phyloP scores from a whole-genome alignment of 305 asterid species.

The Lippia alba region DNA sequence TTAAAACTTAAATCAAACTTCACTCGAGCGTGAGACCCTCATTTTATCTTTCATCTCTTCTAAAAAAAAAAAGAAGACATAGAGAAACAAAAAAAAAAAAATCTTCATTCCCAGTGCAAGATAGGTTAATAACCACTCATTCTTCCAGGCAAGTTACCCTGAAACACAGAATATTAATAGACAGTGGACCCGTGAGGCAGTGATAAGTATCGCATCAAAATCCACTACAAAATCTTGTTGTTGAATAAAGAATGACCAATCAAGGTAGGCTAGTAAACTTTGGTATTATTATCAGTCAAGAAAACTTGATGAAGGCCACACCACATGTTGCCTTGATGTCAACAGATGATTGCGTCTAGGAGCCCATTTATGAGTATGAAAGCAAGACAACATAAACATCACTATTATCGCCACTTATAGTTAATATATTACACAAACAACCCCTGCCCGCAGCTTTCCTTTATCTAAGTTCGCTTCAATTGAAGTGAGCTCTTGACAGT shows the following conservation, averaged over 20 bases:
- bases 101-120: too few species aligned
- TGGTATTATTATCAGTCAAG: background rate
- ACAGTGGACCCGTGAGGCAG: constrained; percentile 7
- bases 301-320: background rate
- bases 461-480: background rate
- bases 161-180: background rate
- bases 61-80: too few species aligned
- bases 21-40: too few species aligned
- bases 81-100: too few species aligned
- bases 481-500: too few species aligned
- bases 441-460: background rate
- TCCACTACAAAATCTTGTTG: background rate
- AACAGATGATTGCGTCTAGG: background rate
- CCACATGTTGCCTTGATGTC: constrained; percentile 1
- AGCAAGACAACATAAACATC: background rate
- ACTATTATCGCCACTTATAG: background rate
- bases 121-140: background rate
- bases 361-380: background rate
- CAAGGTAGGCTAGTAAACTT: background rate
- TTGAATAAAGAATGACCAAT: background rate
- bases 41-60: too few species aligned
- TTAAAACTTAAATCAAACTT: too few species aligned
- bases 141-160: background rate
- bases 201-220: constrained; percentile 3
- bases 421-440: background rate